These are phyloP conservation scores for Aureobasidium uvarum DNA, from an alignment of 2,329 filamentous ascomycete species.

Conservation along the genomic window DNA sequence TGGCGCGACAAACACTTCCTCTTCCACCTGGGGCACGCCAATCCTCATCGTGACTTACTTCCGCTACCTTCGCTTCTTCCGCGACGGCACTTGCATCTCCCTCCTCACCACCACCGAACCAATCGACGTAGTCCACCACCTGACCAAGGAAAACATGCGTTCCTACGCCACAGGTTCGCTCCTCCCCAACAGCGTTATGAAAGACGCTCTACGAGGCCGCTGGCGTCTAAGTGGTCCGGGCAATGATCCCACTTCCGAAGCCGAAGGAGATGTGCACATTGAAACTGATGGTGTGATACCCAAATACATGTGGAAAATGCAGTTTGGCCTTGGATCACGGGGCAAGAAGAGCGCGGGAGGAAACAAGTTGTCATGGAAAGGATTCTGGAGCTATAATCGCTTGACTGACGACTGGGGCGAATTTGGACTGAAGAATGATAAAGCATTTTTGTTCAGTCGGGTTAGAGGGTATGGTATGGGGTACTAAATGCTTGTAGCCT, in stretches of 20 bases:
- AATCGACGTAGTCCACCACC: constrained; percentile 78
- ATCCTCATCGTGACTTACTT: constrained; percentile 98
- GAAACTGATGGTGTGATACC: constrained; percentile 80
- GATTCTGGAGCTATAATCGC: constrained; percentile 87
- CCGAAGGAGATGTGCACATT: constrained; percentile 69
- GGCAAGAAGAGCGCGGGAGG: constrained; percentile 61
- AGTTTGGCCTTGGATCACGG: constrained; percentile 64
- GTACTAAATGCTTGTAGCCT: too few species aligned
- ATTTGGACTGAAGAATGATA: constrained; percentile 66
- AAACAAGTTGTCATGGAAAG: constrained; percentile 84
- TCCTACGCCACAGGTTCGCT: constrained; percentile 40
- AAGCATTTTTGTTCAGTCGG: constrained; percentile 60
- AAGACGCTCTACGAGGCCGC: constrained; percentile 63
- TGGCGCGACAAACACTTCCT: constrained; percentile 69
- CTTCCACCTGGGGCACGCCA: constrained; percentile 73
- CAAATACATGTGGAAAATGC: constrained; percentile 84
- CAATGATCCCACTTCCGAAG: constrained; percentile 37
- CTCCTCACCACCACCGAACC: constrained; percentile 80
- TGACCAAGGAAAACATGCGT: constrained; percentile 68
- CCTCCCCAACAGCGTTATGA: constrained; percentile 59
- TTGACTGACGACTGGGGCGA: constrained; percentile 87
- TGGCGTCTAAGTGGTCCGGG: constrained; percentile 62
- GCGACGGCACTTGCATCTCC: constrained; percentile 79
- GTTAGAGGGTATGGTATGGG: constrained; percentile 54
- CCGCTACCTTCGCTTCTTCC: constrained; percentile 92